Conservation (phyloP, 2,329 filamentous ascomycete species). For the Ophidiomyces ophidiicola region DNA sequence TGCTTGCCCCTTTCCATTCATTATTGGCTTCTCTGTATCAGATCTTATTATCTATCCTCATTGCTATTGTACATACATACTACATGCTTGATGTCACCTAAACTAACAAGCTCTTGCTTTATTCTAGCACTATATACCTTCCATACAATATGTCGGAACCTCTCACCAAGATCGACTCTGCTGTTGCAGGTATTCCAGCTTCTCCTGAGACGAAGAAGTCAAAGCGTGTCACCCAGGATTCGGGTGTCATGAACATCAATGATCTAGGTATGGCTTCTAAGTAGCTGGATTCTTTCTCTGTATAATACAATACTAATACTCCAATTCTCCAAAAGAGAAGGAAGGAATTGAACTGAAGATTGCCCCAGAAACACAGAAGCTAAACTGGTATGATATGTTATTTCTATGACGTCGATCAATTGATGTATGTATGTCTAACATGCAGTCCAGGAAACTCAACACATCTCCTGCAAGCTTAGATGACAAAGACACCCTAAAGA, state of each 20-base stretch:
- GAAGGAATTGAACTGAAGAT: slow-evolving; percentile 60
- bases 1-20: no score
- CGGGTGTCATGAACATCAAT: slow-evolving; percentile 69
- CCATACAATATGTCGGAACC: slow-evolving; percentile 45
- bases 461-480: slow-evolving; percentile 65
- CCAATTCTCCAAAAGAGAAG: slow-evolving; percentile 52
- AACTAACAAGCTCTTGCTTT: slow-evolving; percentile 1
- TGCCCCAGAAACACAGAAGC: slow-evolving; percentile 70
- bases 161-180: slow-evolving; percentile 82
- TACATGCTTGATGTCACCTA: neutral
- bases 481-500: slow-evolving; percentile 72
- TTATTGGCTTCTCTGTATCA: no score
- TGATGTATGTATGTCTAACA: no score
- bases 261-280: slow-evolving; percentile 73
- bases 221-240: slow-evolving; percentile 56
- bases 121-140: neutral
- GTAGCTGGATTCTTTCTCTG: slow-evolving; percentile 7
- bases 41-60: neutral
- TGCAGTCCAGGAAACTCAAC: slow-evolving; percentile 74
- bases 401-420: neutral
- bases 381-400: slow-evolving; percentile 59
- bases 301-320: neutral
- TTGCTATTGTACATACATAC: neutral
- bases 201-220: slow-evolving; percentile 44
- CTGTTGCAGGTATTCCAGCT: slow-evolving; percentile 66